These are phyloP conservation scores for Ogataea henricii DNA, from an alignment of 805 yeast genomes.

Conservation along the genomic window DNA sequence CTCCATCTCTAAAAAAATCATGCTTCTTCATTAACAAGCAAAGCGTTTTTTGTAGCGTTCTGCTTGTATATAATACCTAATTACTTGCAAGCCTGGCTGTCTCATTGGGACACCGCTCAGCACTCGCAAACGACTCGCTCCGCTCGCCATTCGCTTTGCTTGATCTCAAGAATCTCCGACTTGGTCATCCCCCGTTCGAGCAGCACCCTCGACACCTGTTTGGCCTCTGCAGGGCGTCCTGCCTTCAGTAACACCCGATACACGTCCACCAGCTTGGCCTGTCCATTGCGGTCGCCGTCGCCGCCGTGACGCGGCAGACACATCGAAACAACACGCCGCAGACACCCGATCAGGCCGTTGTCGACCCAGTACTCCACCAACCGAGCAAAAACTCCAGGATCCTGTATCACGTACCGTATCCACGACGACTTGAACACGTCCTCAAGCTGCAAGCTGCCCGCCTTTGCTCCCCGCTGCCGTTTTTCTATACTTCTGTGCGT, in stretches of 20 bases:
- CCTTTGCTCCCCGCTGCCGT: conserved; percentile 3
- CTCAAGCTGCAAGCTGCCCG: not conserved
- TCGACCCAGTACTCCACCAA: conserved; percentile 14
- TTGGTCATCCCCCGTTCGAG: not conserved
- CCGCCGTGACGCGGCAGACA: not conserved
- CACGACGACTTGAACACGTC: conserved; percentile 7
- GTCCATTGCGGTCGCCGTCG: not conserved
- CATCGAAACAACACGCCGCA: not conserved
- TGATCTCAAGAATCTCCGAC: not conserved
- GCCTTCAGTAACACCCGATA: conserved; percentile 11
- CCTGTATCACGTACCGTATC: conserved; percentile 8
- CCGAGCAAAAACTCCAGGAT: conserved; percentile 5
- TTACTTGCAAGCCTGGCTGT: no score
- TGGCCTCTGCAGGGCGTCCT: conserved; percentile 12
- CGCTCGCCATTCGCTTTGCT: no score
- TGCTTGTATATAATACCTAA: no score
- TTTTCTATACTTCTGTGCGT: conserved; percentile 10
- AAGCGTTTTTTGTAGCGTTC: not conserved
- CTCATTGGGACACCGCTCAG: not conserved
- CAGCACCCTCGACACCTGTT: conserved; percentile 4
- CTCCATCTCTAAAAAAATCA: not conserved
- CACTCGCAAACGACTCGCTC: no score
- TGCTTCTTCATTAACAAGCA: conserved; percentile 4
- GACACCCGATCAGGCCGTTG: not conserved
- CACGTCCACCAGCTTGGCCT: conserved; percentile 8